These are phyloP conservation scores for Candida labiduridarum DNA, from an alignment of 1,139 yeast species.

Conservation along the genomic window DNA sequence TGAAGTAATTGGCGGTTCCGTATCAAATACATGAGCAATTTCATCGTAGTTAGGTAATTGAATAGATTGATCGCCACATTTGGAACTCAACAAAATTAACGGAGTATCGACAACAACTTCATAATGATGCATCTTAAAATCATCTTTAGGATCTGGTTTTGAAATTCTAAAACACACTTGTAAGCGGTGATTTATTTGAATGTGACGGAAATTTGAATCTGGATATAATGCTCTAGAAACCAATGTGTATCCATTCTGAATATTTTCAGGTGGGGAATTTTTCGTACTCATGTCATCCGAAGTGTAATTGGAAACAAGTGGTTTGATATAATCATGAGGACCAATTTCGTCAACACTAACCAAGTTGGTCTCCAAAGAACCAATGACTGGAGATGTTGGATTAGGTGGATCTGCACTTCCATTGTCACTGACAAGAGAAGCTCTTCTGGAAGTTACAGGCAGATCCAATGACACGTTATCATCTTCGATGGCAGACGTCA, in stretches of 20 bases:
- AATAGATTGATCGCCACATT: constrained; percentile 67
- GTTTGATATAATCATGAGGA: constrained; percentile 16
- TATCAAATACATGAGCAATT: constrained; percentile 15
- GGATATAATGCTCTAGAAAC: constrained; percentile 54
- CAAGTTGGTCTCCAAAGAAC: constrained; percentile 45
- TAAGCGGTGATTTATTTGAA: constrained; percentile 72
- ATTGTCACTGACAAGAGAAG: constrained; percentile 21
- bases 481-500: constrained; percentile 28
- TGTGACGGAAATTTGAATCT: constrained; percentile 70
- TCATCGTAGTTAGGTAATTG: constrained; percentile 70
- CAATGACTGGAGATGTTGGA: constrained; percentile 43
- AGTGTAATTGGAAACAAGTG: constrained; percentile 16
- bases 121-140: constrained; percentile 70
- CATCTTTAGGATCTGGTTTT: constrained; percentile 58
- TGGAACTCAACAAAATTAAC: constrained; percentile 66
- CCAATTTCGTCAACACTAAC: constrained; percentile 28
- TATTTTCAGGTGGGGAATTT: constrained; percentile 28
- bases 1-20: constrained; percentile 2
- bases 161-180: constrained; percentile 81
- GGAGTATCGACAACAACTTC: constrained; percentile 93
- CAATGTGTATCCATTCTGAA: constrained; percentile 41
- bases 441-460: constrained; percentile 26
- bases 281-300: constrained; percentile 18
- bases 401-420: constrained; percentile 13
- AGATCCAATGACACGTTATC: constrained; percentile 16